A percentile compares a stretch with the other conserved stretches of the same genome.
These are phyloP conservation scores for Oxyria digyna DNA, from an alignment of 148 eudicot genomes.

Conservation along the genomic window DNA sequence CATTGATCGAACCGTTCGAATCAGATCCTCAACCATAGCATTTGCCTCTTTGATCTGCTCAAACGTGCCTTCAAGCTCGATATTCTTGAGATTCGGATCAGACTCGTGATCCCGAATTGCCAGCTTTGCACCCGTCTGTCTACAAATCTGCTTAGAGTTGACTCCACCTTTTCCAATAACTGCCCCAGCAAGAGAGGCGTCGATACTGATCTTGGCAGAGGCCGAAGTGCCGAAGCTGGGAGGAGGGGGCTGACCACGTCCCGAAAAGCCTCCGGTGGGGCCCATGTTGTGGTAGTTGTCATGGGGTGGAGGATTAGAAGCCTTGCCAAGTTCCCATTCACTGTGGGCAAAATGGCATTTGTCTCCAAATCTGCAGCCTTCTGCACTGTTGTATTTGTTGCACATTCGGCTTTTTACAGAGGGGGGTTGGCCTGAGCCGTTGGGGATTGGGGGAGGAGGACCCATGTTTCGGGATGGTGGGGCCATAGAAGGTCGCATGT, in stretches of 20 bases:
- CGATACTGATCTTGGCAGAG: slow-evolving; percentile 52
- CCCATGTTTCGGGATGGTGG: slow-evolving; percentile 29
- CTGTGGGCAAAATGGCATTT: slow-evolving; percentile 67
- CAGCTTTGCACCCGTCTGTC: slow-evolving; percentile 56
- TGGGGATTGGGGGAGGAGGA: slow-evolving; percentile 21
- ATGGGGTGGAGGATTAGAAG: slow-evolving; percentile 25
- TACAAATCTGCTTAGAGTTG: slow-evolving; percentile 63
- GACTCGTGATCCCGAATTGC: slow-evolving; percentile 56
- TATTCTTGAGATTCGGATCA: slow-evolving; percentile 40
- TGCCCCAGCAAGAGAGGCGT: slow-evolving; percentile 49
- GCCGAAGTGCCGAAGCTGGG: slow-evolving; percentile 55
- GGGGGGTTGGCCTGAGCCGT: slow-evolving; percentile 23
- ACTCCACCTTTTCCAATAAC: slow-evolving; percentile 68
- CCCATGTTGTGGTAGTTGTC: slow-evolving; percentile 34
- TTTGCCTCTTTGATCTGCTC: slow-evolving; percentile 75
- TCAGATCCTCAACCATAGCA: slow-evolving; percentile 59
- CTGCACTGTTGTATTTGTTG: slow-evolving; percentile 40
- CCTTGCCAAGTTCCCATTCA: slow-evolving; percentile 48
- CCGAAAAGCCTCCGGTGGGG: slow-evolving; percentile 21
- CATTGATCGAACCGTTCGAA: slow-evolving; percentile 27
- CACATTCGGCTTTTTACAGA: slow-evolving; percentile 45
- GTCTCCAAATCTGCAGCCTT: slow-evolving; percentile 77
- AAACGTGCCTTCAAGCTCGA: slow-evolving; percentile 67
- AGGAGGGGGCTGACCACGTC: slow-evolving; percentile 21
- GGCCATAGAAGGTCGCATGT: slow-evolving; percentile 20